Evolutionary conservation across 441 rosid species (phyloP).

Genomic region (Breynia disticha): DNA sequence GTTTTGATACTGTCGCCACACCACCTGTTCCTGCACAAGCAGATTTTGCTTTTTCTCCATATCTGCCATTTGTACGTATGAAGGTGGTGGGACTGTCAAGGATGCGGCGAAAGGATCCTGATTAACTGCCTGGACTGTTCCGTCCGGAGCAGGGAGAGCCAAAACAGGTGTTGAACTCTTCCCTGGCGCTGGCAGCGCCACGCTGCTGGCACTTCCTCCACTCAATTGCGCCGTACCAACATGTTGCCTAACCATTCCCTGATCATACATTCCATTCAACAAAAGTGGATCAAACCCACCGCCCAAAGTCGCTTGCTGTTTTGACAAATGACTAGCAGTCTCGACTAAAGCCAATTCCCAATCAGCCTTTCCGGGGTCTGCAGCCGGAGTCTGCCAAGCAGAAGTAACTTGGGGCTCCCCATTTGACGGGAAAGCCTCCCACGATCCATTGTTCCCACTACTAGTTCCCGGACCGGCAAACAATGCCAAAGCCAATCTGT

Average conservation of each 20-base stretch:
- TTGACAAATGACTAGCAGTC: slow-evolving; percentile 66
- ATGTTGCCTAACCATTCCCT: slow-evolving; percentile 87
- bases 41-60: slow-evolving; percentile 86
- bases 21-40: slow-evolving; percentile 72
- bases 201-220: slow-evolving; percentile 92
- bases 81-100: slow-evolving; percentile 68
- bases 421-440: slow-evolving; percentile 82
- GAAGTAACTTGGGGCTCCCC: slow-evolving; percentile 70
- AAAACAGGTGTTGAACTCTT: slow-evolving; percentile 51
- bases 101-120: slow-evolving; percentile 98
- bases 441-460: slow-evolving; percentile 47
- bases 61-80: slow-evolving; percentile 89
- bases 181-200: slow-evolving; percentile 59
- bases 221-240: slow-evolving; percentile 53
- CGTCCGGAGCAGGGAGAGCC: slow-evolving; percentile 97
- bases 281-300: slow-evolving; percentile 87
- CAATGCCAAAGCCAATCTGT: slow-evolving; percentile 74
- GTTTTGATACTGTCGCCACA: slow-evolving; percentile 76
- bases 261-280: slow-evolving; percentile 89
- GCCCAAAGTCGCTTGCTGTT: slow-evolving; percentile 74
- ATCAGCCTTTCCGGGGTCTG: slow-evolving; percentile 74
- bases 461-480: slow-evolving; percentile 53
- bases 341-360: slow-evolving; percentile 96
- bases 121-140: slow-evolving; percentile 71
- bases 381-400: slow-evolving; percentile 97